Percentiles rank a stretch among this genome's conserved stretches.
These are phyloP conservation scores for Cyberlindnera xishuangbannaensis DNA, from an alignment of 805 yeast species.

Conservation along the genomic window DNA sequence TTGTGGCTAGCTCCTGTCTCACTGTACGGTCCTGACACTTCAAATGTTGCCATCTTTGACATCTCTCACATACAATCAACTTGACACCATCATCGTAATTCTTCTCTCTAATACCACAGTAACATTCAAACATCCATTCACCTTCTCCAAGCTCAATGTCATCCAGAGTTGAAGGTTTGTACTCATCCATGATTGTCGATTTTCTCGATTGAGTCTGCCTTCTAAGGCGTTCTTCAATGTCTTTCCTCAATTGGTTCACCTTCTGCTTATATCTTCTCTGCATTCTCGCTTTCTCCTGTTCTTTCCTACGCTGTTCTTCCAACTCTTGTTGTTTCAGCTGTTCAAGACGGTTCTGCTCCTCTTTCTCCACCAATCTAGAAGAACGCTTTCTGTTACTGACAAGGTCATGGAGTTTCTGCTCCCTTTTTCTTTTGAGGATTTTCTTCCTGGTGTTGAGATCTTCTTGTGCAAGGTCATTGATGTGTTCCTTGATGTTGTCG, in stretches of 20 bases:
- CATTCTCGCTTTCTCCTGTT: slow-evolving; percentile 32
- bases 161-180: slow-evolving; percentile 13
- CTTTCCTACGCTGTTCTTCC: slow-evolving; percentile 15
- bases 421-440: slow-evolving; percentile 51
- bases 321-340: slow-evolving; percentile 34
- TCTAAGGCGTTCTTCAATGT: slow-evolving; percentile 21
- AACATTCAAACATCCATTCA: slow-evolving; percentile 33
- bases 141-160: slow-evolving; percentile 29
- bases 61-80: slow-evolving; percentile 30
- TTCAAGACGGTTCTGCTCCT: slow-evolving; percentile 45
- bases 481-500: slow-evolving; percentile 26
- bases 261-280: slow-evolving; percentile 25
- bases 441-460: slow-evolving; percentile 52
- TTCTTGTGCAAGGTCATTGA: slow-evolving; percentile 32
- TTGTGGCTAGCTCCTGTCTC: slow-evolving; percentile 24
- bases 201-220: slow-evolving; percentile 20
- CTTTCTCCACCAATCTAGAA: slow-evolving; percentile 65
- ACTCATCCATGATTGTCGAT: slow-evolving; percentile 25
- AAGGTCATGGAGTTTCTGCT: slow-evolving; percentile 55
- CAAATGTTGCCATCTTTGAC: slow-evolving; percentile 34
- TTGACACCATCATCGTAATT: slow-evolving; percentile 33
- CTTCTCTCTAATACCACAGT: slow-evolving; percentile 30
- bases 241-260: slow-evolving; percentile 18
- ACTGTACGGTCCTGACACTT: slow-evolving; percentile 29
- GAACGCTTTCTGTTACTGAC: slow-evolving; percentile 69